These are phyloP conservation scores for Mycena filopes DNA, from an alignment of 768 basidiomycete genomes.

Conservation along the genomic window DNA sequence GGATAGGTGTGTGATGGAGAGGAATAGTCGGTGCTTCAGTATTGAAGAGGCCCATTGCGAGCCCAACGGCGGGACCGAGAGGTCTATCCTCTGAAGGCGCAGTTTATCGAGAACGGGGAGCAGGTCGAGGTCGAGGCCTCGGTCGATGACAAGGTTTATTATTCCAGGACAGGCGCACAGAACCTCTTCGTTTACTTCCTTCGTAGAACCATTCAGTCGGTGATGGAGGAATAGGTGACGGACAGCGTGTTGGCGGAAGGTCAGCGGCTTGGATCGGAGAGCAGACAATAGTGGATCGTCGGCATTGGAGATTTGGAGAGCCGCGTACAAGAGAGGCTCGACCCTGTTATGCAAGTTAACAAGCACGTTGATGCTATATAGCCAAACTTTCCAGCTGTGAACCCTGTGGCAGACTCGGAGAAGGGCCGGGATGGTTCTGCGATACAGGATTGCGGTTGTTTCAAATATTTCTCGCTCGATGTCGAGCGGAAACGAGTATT, in stretches of 20 bases:
- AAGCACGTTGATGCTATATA: too few species aligned
- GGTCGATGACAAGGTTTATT: not conserved
- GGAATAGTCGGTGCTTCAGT: not conserved
- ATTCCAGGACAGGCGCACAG: not conserved
- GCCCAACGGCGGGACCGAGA: not conserved
- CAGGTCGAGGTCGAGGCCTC: not conserved
- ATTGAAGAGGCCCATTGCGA: not conserved
- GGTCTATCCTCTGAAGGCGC: not conserved
- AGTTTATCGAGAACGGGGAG: not conserved
- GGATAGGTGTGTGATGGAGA: not conserved
- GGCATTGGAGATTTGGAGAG: not conserved
- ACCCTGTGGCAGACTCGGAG: not conserved
- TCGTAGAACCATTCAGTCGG: too few species aligned
- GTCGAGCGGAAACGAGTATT: not conserved
- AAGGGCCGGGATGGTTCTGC: not conserved
- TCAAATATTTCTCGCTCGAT: not conserved
- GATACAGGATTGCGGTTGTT: not conserved
- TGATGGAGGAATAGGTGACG: not conserved
- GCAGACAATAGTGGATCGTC: not conserved
- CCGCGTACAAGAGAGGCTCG: not conserved
- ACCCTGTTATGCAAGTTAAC: not conserved
- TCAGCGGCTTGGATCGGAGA: not conserved
- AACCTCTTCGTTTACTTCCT: not conserved
- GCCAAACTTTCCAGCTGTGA: not conserved
- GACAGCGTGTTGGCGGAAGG: not conserved